Evolutionary conservation across 495 filamentous ascomycete species (phyloP).

Genomic region (Aspergillus egyptiacus): DNA sequence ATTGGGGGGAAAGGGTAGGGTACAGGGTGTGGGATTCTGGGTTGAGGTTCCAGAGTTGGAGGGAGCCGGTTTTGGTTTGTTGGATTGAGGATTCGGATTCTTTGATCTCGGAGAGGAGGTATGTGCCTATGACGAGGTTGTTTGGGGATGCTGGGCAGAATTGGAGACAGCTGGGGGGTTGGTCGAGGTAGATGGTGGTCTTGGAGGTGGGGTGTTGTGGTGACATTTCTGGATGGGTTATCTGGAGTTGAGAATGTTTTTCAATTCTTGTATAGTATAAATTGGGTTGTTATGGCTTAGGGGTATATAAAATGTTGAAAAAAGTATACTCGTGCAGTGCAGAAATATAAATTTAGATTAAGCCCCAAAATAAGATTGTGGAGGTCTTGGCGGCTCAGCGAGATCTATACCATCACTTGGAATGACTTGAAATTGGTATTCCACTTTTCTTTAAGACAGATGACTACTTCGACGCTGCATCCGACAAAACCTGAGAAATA

Average conservation of each 20-base stretch:
- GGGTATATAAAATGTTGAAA: too few species aligned
- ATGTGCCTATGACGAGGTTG: conserved; percentile 80
- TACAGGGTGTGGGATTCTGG: conserved; percentile 45
- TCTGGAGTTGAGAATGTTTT: too few species aligned
- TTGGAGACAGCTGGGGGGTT: conserved; percentile 79
- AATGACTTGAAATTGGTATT: too few species aligned
- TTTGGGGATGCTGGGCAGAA: conserved; percentile 62
- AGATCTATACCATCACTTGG: too few species aligned
- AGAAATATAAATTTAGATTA: conserved; percentile 2
- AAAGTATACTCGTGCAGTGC: not conserved
- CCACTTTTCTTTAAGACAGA: not conserved
- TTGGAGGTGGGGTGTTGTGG: conserved; percentile 26
- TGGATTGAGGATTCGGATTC: conserved; percentile 23
- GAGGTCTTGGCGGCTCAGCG: conserved; percentile 1
- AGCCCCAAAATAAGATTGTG: not conserved
- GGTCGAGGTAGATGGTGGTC: conserved; percentile 40
- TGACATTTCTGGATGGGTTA: too few species aligned
- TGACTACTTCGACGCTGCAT: not conserved
- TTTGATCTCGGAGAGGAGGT: conserved; percentile 57
- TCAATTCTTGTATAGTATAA: too few species aligned
- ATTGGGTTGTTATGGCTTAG: not conserved
- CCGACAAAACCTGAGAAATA: conserved; percentile 36
- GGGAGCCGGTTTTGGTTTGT: conserved; percentile 65
- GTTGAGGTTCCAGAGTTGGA: conserved; percentile 57
- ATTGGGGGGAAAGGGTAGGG: not conserved